These are phyloP conservation scores for Chenopodium suecicum DNA, from an alignment of 148 eudicot genomes.

Conservation along the genomic window DNA sequence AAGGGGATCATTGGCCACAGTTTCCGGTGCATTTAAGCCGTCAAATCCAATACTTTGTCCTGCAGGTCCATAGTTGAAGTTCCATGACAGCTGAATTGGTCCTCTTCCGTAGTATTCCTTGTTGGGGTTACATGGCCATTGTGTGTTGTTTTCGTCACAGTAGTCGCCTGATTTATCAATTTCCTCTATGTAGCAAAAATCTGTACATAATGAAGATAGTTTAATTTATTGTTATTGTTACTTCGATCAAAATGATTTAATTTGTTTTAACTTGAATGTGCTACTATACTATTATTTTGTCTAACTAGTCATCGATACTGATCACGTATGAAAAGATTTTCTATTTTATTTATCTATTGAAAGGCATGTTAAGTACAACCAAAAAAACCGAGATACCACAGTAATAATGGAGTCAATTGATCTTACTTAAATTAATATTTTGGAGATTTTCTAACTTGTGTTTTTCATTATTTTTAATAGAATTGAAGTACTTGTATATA, in stretches of 20 bases:
- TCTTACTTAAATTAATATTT: no score
- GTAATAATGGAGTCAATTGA: no score
- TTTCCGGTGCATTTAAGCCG: slow-evolving; percentile 42
- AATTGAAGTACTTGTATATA: no score
- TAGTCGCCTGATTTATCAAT: slow-evolving; percentile 43
- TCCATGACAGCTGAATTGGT: slow-evolving; percentile 49
- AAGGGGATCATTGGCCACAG: slow-evolving; percentile 32
- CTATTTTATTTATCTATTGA: no score
- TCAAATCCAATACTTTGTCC: slow-evolving; percentile 45
- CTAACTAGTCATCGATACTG: no score
- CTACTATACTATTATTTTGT: neutral
- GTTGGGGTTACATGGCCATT: slow-evolving; percentile 39
- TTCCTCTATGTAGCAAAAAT: slow-evolving; percentile 55
- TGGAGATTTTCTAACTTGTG: no score
- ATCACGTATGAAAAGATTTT: no score
- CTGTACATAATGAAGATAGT: slow-evolving; percentile 23
- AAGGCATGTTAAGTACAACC: no score
- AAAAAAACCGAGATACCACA: no score
- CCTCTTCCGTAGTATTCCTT: slow-evolving; percentile 40
- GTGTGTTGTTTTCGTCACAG: slow-evolving; percentile 34
- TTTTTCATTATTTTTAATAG: no score
- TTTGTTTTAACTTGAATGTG: no score
- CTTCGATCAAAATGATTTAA: neutral
- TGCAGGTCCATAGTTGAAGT: slow-evolving; percentile 49
- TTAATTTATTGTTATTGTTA: neutral